A percentile compares a stretch with the other conserved stretches of the same genome.
Conservation (phyloP, 2,329 filamentous ascomycete species). For the Fusarium subtropicale region DNA sequence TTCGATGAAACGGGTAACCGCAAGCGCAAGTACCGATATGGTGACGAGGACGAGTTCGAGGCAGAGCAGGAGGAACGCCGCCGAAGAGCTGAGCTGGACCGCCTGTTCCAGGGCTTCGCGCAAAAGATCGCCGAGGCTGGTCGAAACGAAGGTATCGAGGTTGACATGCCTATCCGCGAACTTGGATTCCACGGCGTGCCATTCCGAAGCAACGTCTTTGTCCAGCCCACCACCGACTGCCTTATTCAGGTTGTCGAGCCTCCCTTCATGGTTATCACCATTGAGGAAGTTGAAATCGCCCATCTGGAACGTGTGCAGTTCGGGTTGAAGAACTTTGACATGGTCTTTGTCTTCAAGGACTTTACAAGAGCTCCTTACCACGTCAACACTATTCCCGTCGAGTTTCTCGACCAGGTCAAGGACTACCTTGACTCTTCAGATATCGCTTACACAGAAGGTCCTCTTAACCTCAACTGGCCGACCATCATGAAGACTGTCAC, state of each 20-base stretch:
- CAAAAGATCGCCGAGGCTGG: slow-evolving; percentile 98
- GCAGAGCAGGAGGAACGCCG: slow-evolving; percentile 97
- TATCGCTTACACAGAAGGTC: slow-evolving; percentile 93
- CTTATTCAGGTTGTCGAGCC: slow-evolving; percentile 97
- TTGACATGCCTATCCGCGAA: slow-evolving; percentile 96
- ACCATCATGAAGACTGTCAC: slow-evolving; percentile 99
- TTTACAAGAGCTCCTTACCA: slow-evolving; percentile 91
- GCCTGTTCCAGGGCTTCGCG: slow-evolving; percentile 94
- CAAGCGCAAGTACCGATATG: slow-evolving; percentile 96
- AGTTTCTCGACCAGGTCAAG: slow-evolving; percentile 93
- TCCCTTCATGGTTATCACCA: slow-evolving; percentile 93
- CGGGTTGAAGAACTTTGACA: slow-evolving; percentile 97
- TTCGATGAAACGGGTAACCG: slow-evolving; percentile 99
- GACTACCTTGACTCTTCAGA: slow-evolving; percentile 98
- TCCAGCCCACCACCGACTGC: slow-evolving; percentile 96
- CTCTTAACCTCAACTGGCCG: slow-evolving; percentile 97
- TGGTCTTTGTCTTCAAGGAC: slow-evolving; percentile 98
- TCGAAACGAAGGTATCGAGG: slow-evolving; percentile 88
- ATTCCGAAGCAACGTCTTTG: slow-evolving; percentile 92
- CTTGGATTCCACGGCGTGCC: slow-evolving; percentile 97
- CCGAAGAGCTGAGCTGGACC: slow-evolving; percentile 89
- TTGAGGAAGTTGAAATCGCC: slow-evolving; percentile 95
- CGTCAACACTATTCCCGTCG: slow-evolving; percentile 98
- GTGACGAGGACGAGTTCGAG: slow-evolving; percentile 98
- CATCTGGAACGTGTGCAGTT: slow-evolving; percentile 97